Base-by-base conservation (phyloP, 2,329 filamentous ascomycete species). In the Colletotrichum noveboracense region DNA sequence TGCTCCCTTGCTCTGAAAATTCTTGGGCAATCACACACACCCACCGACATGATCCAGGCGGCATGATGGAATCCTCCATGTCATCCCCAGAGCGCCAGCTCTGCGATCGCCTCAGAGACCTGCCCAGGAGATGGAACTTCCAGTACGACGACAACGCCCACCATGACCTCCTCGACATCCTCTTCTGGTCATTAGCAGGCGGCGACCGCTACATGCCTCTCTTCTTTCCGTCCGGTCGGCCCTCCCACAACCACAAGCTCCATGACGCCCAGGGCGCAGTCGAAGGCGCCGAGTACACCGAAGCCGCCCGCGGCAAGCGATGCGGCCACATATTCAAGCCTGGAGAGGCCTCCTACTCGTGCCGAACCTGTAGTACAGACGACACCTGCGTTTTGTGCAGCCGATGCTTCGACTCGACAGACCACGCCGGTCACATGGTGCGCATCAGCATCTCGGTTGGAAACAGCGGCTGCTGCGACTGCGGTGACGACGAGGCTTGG, bases 301-400 rank as follows among this genome's bases (percentile, higher is more conserved):
- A 96, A 79, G 94, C 94, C 8, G 97, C 97, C 16, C 92, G 95
- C 79, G 97, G 97, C 71, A 97, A 97, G 85, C 93, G 96, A 62
- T 99, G 97, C 83, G 97, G 97, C 6, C 97, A 99, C 87, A 98
- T 99, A 77, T 98, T 99, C 89, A 96, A 96, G 85, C 90, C 92
- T 16, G 97, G 96, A 66, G 97, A 99, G 87, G 96, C 96, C 72
- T 96, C 95, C 75, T 99, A 98, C 84, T 91, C 94, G 80, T 99
- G 97, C 89, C 94, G 96, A 80, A 98, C 96, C 12, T 99, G 97
- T 85, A 95, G 95, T 64, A 93, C 94, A 60, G 97, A 99, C 84
- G 96, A 98, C 78, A 98, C 97, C 1, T 98, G 96, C 85, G 96
- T 97, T 66, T 90, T 99, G 18, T 99, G 97, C 86, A 95, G 95